Base-by-base conservation (phyloP, 345 rosid species). In the Turnera subulata region DNA sequence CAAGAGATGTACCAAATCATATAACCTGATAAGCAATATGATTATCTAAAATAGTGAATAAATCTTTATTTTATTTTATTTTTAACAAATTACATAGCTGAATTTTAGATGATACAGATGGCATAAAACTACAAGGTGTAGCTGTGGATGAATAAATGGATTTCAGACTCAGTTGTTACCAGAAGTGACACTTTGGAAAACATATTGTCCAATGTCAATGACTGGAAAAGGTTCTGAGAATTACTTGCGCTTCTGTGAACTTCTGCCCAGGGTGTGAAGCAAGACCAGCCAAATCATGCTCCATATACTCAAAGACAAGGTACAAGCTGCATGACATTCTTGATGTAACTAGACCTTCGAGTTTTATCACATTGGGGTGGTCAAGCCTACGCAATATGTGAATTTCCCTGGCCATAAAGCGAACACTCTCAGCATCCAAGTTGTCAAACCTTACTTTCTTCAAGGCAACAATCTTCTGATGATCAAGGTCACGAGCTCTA, bases 311-410 rank as follows among this genome's bases (percentile, higher is more conserved):
- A 44, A 93, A 93, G 64, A 93, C 99, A 71, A 93, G 97, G 70
- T 92, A 92, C 67, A 92, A 80, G 78, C 98, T 92, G 71, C 96
- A 89, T 46, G 98, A 92, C 96, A 92, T 93, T 80, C 99, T 93
- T 18, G 99, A 93, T 17, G 99, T 93, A 64, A 93, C 99, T 56
- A 93, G 80, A 55, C 99, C 99, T 78, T 93, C 99, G 17, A 93
- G 77, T 73, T 89, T 93, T 67, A 93, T 81, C 55, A 93, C 89
- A 80, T 93, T 93, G 5, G 85, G 89, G 66, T 93, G 99, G 75
- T 89, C 94, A 64, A 93, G 99, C 73, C 84, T 76, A 24, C 98
- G 95, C 44, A 92, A 73, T 56, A 92, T 86, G 63, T 89, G 95
- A 63, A 92, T 92, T 59, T 92, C 98, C 78, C 98, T 80, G 50